Evolutionary conservation across 306 rosid species (phyloP).

Genomic region (Psophocarpus tetragonolobus): DNA sequence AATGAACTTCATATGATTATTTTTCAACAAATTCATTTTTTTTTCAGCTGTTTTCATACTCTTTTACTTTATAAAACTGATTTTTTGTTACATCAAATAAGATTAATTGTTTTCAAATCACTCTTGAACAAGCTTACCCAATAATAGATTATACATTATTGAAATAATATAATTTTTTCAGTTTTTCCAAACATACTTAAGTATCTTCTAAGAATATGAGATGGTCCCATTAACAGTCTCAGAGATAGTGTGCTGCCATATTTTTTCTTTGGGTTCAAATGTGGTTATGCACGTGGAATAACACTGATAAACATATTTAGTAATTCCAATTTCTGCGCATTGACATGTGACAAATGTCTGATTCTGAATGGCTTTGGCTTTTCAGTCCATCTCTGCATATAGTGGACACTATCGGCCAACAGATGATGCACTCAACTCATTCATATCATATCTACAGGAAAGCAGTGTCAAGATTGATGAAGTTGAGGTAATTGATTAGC

Average conservation of each 20-base stretch:
- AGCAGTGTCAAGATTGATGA: conserved; percentile 73
- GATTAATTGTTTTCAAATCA: too few relatives aligned
- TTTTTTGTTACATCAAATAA: too few relatives aligned
- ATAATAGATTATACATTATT: too few relatives aligned
- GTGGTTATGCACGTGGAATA: not conserved
- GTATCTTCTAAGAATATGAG: conserved; percentile 7
- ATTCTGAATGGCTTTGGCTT: conserved; percentile 39
- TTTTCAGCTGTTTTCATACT: too few relatives aligned
- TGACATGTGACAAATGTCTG: conserved; percentile 23
- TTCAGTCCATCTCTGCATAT: conserved; percentile 86
- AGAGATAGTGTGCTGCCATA: not conserved
- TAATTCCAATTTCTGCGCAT: conserved; percentile 1
- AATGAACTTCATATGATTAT: conserved; percentile 8
- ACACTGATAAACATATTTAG: conserved; percentile 1
- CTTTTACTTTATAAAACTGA: too few relatives aligned
- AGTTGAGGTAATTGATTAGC: conserved; percentile 68
- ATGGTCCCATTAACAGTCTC: not conserved
- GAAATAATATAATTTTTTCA: too few relatives aligned
- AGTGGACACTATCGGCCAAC: conserved; percentile 98
- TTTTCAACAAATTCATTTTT: too few relatives aligned
- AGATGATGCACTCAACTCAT: conserved; percentile 62
- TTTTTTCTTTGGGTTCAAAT: conserved; percentile 4
- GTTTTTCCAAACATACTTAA: too few relatives aligned
- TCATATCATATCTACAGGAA: conserved; percentile 65
- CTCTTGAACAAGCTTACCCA: too few relatives aligned